Conservation (phyloP, 2,329 filamentous ascomycete species). For the Sporothrix mexicana region DNA sequence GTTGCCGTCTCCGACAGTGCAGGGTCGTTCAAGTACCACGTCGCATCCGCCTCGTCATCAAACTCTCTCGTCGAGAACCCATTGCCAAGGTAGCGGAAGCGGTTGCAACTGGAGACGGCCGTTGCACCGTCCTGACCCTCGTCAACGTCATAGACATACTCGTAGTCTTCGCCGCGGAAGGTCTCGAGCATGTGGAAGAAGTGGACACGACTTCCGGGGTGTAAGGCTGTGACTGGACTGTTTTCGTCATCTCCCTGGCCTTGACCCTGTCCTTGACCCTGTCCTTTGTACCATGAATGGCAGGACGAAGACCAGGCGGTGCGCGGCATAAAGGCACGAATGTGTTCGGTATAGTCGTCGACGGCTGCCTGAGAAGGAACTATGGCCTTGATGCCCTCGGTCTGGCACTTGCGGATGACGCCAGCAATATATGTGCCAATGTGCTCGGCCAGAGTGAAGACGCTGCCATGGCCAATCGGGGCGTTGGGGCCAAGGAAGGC, state of each 20-base stretch:
- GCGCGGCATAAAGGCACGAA: constrained; percentile 58
- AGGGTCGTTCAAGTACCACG: constrained; percentile 51
- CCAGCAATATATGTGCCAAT: constrained; percentile 59
- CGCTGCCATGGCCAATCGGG: constrained; percentile 57
- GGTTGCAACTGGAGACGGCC: constrained; percentile 45
- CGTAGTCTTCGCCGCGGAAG: constrained; percentile 60
- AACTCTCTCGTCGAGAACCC: constrained; percentile 58
- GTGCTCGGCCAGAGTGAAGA: constrained; percentile 59
- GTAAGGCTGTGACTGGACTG: constrained; percentile 57
- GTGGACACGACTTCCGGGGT: constrained; percentile 58
- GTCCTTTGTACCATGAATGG: constrained; percentile 59
- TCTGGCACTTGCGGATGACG: constrained; percentile 57
- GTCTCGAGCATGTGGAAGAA: constrained; percentile 60
- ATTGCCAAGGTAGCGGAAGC: constrained; percentile 60
- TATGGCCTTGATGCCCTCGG: constrained; percentile 56
- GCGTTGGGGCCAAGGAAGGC: constrained; percentile 60
- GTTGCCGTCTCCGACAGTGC: background rate
- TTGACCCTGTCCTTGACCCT: constrained; percentile 41
- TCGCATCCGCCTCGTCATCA: constrained; percentile 46
- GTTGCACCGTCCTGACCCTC: constrained; percentile 34
- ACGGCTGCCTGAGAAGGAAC: constrained; percentile 54
- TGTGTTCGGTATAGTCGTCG: constrained; percentile 58
- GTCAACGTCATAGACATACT: constrained; percentile 52
- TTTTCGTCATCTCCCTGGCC: constrained; percentile 45
- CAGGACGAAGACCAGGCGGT: constrained; percentile 57